Evolutionary conservation across 306 rosid species (phyloP), one percentile per base, ranked within the genome.

Genomic region (Oxytropis ochrocephala): DNA sequence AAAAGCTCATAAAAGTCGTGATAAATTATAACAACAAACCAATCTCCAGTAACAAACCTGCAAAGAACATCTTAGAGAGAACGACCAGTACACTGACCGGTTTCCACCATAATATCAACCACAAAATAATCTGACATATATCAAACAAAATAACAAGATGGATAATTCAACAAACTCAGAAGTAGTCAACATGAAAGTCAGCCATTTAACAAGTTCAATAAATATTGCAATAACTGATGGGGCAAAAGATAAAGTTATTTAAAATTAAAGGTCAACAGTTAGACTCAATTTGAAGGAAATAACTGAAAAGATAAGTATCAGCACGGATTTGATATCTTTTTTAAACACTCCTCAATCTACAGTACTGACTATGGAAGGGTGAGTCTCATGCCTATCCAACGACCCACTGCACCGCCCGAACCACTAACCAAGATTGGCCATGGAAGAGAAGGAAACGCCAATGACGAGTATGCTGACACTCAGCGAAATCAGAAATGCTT

Each of bases 41-140:
- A 64, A 64, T 10, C 14, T 70, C 42, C 46, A 58, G 17, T 8
- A 52, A 78, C 76, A 85, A 70, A 88, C 95, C 87, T 80, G 99
- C 99, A 84, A 94, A 88, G 91, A 94, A 94, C 81, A 94, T 71
- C 79, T 88, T 94, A 8, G 97, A 87, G 48, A 94, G 58, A 76
- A 85, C 54, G 67, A 74, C 70, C 73, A 90, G 67, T 16, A 65
- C 55, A 36, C 52, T 78, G 75, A 82, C 19, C 11, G 97, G 99
- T 78, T 87, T 88, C 99, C 96, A 90, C 92, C 96, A 91, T 38
- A 86, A 44, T 60, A 90, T 60, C 72, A 91, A 61, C 99, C 97
- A 94, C 76, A 94, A 51, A 76, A 85, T 76, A 78, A 91, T 84
- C 97, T 94, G 89, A 12, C 55, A 65, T 47, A 39, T 64, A 64